phyloP scores from a whole-genome alignment of 2,329 filamentous ascomycete genomes.

The Cordyceps cateniannulata region DNA sequence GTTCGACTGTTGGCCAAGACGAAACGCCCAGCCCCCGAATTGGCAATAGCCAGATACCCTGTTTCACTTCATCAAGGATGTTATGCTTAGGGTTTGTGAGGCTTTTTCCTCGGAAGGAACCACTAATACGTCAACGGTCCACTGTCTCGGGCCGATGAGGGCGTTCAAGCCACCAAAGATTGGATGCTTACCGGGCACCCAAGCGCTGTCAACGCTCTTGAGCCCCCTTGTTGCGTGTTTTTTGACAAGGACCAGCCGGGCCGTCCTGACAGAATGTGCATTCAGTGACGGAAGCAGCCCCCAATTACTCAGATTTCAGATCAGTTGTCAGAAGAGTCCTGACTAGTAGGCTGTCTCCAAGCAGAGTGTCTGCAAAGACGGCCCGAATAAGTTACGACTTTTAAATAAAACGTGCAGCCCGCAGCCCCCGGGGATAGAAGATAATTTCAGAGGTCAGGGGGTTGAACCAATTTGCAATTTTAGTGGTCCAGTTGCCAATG shows the following conservation, averaged over 20 bases:
- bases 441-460: neutral
- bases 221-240: conserved; percentile 2
- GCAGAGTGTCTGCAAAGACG: neutral
- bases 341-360: too few relatives aligned
- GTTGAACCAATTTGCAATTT: neutral
- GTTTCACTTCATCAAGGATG: neutral
- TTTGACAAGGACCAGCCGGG: neutral
- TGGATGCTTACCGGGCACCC: neutral
- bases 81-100: neutral
- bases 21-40: neutral
- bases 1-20: neutral
- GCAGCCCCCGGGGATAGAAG: too few relatives aligned
- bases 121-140: conserved; percentile 8
- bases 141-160: conserved; percentile 11
- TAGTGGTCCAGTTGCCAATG: neutral
- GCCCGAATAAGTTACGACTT: neutral
- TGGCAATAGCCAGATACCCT: neutral
- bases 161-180: conserved; percentile 2
- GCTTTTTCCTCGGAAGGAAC: conserved; percentile 1
- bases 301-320: too few relatives aligned
- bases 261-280: neutral
- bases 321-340: too few relatives aligned
- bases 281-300: neutral
- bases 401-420: too few relatives aligned
- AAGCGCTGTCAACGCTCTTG: neutral